A percentile compares a stretch with the other conserved stretches of the same genome.
phyloP scores from a whole-genome alignment of 441 rosid genomes.

The Geranium incanum region DNA sequence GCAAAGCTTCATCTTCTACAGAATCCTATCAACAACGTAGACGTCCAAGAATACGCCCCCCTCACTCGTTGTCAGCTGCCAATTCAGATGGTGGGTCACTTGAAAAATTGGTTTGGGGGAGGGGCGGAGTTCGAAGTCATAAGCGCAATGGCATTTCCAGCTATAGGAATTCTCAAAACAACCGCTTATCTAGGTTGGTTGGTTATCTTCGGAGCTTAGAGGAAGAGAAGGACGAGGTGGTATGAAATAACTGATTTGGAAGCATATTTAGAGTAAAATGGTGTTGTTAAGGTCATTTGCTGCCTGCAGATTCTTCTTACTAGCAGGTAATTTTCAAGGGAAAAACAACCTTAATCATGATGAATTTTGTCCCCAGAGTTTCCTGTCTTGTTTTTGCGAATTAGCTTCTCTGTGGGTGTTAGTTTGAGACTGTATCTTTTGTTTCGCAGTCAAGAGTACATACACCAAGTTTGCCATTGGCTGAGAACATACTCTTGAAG shows the following conservation, averaged over 20 bases:
- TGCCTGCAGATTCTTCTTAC: constrained; percentile 7
- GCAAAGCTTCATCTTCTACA: constrained; percentile 64
- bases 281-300: neutral
- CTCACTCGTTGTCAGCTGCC: constrained; percentile 43
- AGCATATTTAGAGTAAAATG: constrained; percentile 13
- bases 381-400: neutral
- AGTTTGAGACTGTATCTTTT: no score
- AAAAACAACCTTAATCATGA: constrained; percentile 4
- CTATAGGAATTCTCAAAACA: constrained; percentile 36
- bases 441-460: no score
- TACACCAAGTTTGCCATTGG: no score
- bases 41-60: constrained; percentile 40
- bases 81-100: constrained; percentile 34
- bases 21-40: constrained; percentile 39
- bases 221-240: constrained; percentile 55
- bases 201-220: constrained; percentile 49
- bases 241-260: constrained; percentile 21
- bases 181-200: constrained; percentile 48
- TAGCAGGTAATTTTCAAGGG: constrained; percentile 12
- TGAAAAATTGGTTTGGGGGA: constrained; percentile 64
- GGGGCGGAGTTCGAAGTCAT: constrained; percentile 63
- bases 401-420: neutral
- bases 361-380: neutral
- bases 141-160: constrained; percentile 36
- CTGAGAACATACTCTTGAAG: no score